Evolutionary conservation across 139 green algal species (phyloP).

Genomic region (Chara braunii): DNA sequence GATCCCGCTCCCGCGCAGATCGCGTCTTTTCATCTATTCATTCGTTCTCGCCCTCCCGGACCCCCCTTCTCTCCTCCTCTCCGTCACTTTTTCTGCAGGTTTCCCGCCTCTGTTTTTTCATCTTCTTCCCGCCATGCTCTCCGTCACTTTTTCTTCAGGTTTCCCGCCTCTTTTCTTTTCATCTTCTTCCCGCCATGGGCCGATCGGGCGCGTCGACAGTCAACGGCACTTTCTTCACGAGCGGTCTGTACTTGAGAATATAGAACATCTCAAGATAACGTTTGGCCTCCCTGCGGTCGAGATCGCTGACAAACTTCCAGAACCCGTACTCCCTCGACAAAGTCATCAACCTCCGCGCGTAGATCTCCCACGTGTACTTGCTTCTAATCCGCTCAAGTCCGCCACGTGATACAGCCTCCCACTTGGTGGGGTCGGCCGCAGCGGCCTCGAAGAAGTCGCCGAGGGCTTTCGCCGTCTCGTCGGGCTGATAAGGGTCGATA

Average conservation of each 20-base stretch:
- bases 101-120: no score
- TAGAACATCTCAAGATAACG: constrained; percentile 74
- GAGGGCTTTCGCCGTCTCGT: constrained; percentile 52
- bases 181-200: no score
- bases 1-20: no score
- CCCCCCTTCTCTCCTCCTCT: no score
- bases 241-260: constrained; percentile 53
- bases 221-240: no score
- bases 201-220: no score
- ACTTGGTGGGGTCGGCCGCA: constrained; percentile 8
- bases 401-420: constrained; percentile 17
- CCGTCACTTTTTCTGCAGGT: no score
- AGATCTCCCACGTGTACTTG: constrained; percentile 69
- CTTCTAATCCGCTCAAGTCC: constrained; percentile 21
- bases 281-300: constrained; percentile 61
- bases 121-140: no score
- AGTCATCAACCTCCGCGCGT: constrained; percentile 64
- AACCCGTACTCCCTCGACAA: constrained; percentile 61
- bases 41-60: no score
- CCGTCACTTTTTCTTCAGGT: no score
- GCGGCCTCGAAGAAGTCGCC: constrained; percentile 69
- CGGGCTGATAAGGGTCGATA: constrained; percentile 70
- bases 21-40: no score
- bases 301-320: constrained; percentile 56
- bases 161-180: no score